Evolutionary conservation across 306 rosid genomes (phyloP).

Genomic region (Coriaria nepalensis): DNA sequence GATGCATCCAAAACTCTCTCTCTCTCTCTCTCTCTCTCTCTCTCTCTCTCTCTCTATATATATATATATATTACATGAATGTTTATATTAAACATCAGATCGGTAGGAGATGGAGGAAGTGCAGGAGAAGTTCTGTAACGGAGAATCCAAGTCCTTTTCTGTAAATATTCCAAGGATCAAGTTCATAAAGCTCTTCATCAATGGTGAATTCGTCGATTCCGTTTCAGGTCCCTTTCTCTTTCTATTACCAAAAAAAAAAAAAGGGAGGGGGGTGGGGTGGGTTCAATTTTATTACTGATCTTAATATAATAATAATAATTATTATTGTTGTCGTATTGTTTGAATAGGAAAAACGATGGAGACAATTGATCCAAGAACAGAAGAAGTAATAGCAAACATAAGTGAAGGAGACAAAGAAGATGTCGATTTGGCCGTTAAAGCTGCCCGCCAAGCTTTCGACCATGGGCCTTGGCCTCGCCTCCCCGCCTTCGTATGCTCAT

Average conservation of each 20-base stretch:
- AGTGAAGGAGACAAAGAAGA: slow-evolving; percentile 57
- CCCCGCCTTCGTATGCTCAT: slow-evolving; percentile 58
- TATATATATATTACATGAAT: no score
- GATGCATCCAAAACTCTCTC: no score
- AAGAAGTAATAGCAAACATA: slow-evolving; percentile 30
- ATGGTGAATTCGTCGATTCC: slow-evolving; percentile 58
- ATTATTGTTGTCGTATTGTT: no score
- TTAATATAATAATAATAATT: no score
- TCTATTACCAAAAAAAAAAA: no score
- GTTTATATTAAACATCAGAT: no score
- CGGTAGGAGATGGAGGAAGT: no score
- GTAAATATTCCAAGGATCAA: slow-evolving; percentile 37
- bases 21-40: slow-evolving; percentile 6
- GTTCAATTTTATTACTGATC: no score
- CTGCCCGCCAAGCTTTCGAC: slow-evolving; percentile 80
- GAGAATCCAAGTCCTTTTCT: slow-evolving; percentile 12
- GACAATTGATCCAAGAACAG: slow-evolving; percentile 69
- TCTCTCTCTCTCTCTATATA: slow-evolving; percentile 4
- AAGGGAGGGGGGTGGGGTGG: no score
- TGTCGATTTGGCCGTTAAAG: slow-evolving; percentile 67
- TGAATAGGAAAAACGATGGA: slow-evolving; percentile 60
- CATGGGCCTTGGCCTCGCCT: slow-evolving; percentile 84
- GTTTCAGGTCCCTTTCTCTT: slow-evolving; percentile 36
- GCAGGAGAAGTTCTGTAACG: slow-evolving; percentile 21
- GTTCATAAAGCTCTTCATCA: slow-evolving; percentile 77